Evolutionary conservation across 2,329 filamentous ascomycete genomes (phyloP).

Genomic region (Neopestalotiopsis clavispora): DNA sequence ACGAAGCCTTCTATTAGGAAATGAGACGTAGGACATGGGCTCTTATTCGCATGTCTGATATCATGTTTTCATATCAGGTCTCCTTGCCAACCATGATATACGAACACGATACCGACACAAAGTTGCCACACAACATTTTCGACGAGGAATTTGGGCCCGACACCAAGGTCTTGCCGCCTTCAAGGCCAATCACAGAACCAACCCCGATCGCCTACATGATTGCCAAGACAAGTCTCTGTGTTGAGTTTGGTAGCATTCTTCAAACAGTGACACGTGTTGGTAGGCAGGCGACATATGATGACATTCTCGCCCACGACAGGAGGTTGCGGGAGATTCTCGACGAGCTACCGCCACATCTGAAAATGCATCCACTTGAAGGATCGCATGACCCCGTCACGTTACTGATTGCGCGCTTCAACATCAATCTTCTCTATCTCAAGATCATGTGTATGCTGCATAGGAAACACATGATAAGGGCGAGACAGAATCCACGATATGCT

Average conservation of each 20-base stretch:
- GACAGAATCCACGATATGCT: constrained; percentile 79
- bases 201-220: constrained; percentile 84
- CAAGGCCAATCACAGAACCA: constrained; percentile 70
- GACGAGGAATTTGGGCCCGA: constrained; percentile 79
- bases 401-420: constrained; percentile 82
- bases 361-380: constrained; percentile 75
- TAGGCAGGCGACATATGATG: constrained; percentile 64
- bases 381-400: constrained; percentile 81
- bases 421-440: constrained; percentile 88
- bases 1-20: constrained; percentile 51
- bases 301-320: constrained; percentile 66
- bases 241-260: constrained; percentile 73
- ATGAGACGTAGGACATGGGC: constrained; percentile 74
- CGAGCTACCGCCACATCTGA: constrained; percentile 79
- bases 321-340: constrained; percentile 65
- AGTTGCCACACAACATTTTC: constrained; percentile 77
- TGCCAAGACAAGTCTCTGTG: constrained; percentile 70
- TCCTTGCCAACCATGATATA: constrained; percentile 73
- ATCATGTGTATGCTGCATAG: constrained; percentile 88
- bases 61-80: constrained; percentile 78
- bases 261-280: constrained; percentile 65
- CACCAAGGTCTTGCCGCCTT: constrained; percentile 69
- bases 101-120: constrained; percentile 75
- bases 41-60: constrained; percentile 73
- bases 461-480: constrained; percentile 80